Base-by-base conservation (phyloP, 345 rosid genomes). In the Lumnitzera littorea region DNA sequence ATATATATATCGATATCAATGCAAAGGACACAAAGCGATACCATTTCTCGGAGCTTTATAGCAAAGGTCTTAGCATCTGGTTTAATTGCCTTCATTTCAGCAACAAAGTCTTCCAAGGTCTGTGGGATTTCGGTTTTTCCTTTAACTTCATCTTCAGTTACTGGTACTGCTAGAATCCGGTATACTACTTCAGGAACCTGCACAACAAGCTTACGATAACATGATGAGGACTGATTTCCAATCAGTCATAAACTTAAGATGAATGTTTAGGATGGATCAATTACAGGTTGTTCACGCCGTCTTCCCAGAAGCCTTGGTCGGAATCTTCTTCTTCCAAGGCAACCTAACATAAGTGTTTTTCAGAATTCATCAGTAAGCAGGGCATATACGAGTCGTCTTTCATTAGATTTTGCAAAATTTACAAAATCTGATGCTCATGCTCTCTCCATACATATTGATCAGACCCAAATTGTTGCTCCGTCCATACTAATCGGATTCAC, bases 131-230 rank as follows among this genome's bases (percentile, higher is more conserved):
- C 82, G 17, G 80, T 58, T 79, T 85, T 85, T 74, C 91, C 94
- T 72, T 75, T 66, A 17, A 89, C 57, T 62, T 81, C 99, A 67
- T 87, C 87, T 55, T 75, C 69, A 47, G 68, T 78, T 43, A 82
- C 65, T 6, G 97, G 97, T 49, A 82, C 73, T 54, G 83, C 75
- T 51, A 92, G 63, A 10, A 87, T 77, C 76, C 78, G 75, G 80
- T 85, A 92, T 46, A 92, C 83, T 46, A 89, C 82, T 58, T 89
- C 96, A 25, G 91, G 99, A 56, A 92, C 96, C 94, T 87, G 77
- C 51, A 60, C 51, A 63, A 20, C 46, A 53, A 59, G 54, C 59
- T 62, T 48, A 67, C 17, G 43, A 25, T 13, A 55, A 48, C 20
- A 25, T 27, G 24, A 63, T 51, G 52, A 20, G 36, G 14, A 49